Evolutionary conservation across 2,329 filamentous ascomycete genomes (phyloP).

Genomic region (Chaetomium sp.): DNA sequence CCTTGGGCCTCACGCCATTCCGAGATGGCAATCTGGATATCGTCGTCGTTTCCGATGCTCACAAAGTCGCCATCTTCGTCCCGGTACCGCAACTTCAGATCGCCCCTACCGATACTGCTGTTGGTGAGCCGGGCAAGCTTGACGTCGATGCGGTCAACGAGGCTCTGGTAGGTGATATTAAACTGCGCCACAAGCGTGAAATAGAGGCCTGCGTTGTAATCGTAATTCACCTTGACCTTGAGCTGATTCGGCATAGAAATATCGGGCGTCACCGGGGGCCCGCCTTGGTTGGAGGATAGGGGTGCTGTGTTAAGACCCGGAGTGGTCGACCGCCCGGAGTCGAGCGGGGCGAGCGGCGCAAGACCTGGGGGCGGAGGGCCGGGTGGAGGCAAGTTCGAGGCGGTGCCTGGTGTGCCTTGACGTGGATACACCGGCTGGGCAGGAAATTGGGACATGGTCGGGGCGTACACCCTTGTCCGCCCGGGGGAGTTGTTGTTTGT

Average conservation of each 20-base stretch:
- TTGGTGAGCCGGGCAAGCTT: constrained; percentile 84
- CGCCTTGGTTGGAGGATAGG: constrained; percentile 14
- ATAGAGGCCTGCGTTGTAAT: constrained; percentile 77
- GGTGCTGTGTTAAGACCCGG: constrained; percentile 35
- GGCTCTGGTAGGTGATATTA: constrained; percentile 88
- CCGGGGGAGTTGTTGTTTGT: constrained; percentile 66
- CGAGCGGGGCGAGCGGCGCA: constrained; percentile 31
- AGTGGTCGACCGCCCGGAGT: constrained; percentile 28
- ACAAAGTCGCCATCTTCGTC: constrained; percentile 93
- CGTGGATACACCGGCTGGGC: constrained; percentile 47
- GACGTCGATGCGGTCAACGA: constrained; percentile 92
- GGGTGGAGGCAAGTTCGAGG: constrained; percentile 21
- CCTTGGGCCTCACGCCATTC: constrained; percentile 74
- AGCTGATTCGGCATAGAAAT: constrained; percentile 63
- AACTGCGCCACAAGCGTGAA: constrained; percentile 94
- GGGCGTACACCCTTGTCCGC: constrained; percentile 43
- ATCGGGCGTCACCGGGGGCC: constrained; percentile 38
- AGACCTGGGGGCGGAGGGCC: constrained; percentile 31
- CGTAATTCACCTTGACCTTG: constrained; percentile 92
- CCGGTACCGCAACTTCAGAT: constrained; percentile 80
- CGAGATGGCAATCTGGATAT: constrained; percentile 91
- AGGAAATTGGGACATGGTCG: constrained; percentile 51
- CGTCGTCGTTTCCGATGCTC: constrained; percentile 90
- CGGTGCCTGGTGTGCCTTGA: constrained; percentile 34
- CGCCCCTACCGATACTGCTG: constrained; percentile 74